Base-by-base conservation (phyloP, 331 rosid species). In the Prunus yedoensis region DNA sequence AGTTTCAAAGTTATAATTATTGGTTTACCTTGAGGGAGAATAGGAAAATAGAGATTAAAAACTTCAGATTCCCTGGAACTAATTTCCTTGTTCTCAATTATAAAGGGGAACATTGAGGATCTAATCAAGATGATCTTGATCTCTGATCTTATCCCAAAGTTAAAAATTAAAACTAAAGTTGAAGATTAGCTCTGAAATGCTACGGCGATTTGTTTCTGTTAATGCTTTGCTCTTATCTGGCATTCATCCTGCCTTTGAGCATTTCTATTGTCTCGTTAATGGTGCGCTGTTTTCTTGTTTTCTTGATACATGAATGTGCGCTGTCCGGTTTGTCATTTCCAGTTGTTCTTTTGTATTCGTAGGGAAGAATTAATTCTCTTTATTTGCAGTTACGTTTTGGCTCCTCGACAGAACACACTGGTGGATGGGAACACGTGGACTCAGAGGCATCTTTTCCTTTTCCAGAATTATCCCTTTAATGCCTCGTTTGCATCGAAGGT, bases 361-460 rank as follows among this genome's bases (percentile, higher is more conserved):
- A 32, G 13, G 14, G 59, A n/a, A 70, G 30, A 32, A n/a, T 32
- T 12, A 53, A 11, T 70, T 54, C 17, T 72, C 41, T 57, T 18
- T 14, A 10, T 57, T 23, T 71, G 45, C 76, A 57, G 76, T 30
- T 16, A 18, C 13, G 8, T 41, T 72, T 43, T 8, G 0, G 56
- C 7, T 10, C 27, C 27, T 57, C 5, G 0, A 59, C 68, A 16
- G 38, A 63, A 52, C 76, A 57, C 52, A 38, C 68, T 69, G 66
- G 32, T 70, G 28, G 75, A 84, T 70, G 76, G 25, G 23, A 76
- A 57, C 88, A 74, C 66, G 68, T 72, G 83, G n/a, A 51, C 43
- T 25, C 32, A 41, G 45, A 70, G 18, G 45, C 78, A n/a, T 80
- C 76, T 72, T 68, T 65, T 46, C 27, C 66, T 21, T 71, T 69